phyloP scores from a whole-genome alignment of 2,329 filamentous ascomycete species.

The Neocucurbitaria cava region DNA sequence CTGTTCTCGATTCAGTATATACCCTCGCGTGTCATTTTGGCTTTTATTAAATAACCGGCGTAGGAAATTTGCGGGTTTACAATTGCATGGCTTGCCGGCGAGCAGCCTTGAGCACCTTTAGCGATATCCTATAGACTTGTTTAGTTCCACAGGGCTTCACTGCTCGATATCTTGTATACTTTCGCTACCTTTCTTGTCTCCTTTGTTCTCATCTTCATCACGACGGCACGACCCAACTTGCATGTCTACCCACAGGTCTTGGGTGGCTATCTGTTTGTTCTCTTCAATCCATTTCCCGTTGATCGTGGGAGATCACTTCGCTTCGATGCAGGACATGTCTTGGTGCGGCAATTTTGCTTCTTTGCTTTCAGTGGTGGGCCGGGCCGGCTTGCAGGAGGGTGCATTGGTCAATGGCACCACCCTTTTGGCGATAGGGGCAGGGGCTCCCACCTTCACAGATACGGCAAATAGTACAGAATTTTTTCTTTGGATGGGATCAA shows the following conservation, averaged over 20 bases:
- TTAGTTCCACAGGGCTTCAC: conserved; percentile 29
- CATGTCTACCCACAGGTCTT: conserved; percentile 11
- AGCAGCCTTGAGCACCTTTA: conserved; percentile 26
- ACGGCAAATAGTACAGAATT: neutral
- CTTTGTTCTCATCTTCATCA: conserved; percentile 16
- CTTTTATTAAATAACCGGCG: conserved; percentile 21
- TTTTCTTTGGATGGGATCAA: neutral
- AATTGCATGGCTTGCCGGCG: conserved; percentile 21
- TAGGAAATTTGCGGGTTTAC: conserved; percentile 6
- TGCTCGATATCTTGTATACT: conserved; percentile 24
- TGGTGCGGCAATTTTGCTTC: conserved; percentile 4
- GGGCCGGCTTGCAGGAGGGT: conserved; percentile 12
- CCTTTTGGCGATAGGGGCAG: neutral
- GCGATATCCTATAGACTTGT: conserved; percentile 44
- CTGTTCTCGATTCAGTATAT: conserved; percentile 29
- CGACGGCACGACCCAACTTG: conserved; percentile 31
- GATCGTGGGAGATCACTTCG: conserved; percentile 9
- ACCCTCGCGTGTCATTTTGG: conserved; percentile 27
- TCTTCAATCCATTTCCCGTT: conserved; percentile 13
- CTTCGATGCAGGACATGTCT: conserved; percentile 32
- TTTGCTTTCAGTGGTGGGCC: conserved; percentile 15
- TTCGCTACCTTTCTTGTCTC: conserved; percentile 13
- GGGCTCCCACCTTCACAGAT: neutral
- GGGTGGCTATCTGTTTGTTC: conserved; percentile 31
- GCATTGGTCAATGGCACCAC: conserved; percentile 16